Evolutionary conservation across 2,329 filamentous ascomycete species (phyloP).

Genomic region (Lanzia echinophila): DNA sequence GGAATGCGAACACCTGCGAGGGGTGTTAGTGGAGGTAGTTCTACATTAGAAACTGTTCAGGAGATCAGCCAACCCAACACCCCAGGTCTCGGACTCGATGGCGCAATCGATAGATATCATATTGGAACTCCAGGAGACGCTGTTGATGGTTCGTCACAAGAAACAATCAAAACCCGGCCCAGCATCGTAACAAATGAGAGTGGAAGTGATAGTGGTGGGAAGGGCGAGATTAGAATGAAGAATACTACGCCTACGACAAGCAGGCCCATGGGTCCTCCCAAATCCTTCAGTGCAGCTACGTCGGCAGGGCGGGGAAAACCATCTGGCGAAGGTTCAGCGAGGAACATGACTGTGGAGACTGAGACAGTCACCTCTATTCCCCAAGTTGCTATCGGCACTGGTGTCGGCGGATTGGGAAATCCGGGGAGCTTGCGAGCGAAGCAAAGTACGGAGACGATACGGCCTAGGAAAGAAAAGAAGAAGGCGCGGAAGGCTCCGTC

Average conservation of each 20-base stretch:
- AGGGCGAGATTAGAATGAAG: conserved; percentile 37
- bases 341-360: conserved; percentile 96
- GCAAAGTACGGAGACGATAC: conserved; percentile 90
- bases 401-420: conserved; percentile 54
- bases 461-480: conserved; percentile 90
- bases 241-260: conserved; percentile 38
- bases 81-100: conserved; percentile 46
- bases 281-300: conserved; percentile 58
- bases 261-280: conserved; percentile 47
- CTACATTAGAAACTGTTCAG: conserved; percentile 81
- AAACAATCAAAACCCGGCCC: conserved; percentile 41
- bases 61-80: conserved; percentile 76
- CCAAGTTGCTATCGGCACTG: conserved; percentile 68
- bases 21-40: conserved; percentile 50
- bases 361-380: conserved; percentile 91
- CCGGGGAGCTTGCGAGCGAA: conserved; percentile 76
- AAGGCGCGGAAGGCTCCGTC: conserved; percentile 65
- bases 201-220: conserved; percentile 60
- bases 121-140: conserved; percentile 38
- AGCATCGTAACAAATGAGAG: conserved; percentile 44
- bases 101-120: conserved; percentile 43
- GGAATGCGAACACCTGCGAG: conserved; percentile 55
- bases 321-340: conserved; percentile 62
- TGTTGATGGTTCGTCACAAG: conserved; percentile 24
- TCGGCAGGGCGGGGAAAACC: conserved; percentile 58